Evolutionary conservation across 371 early-diverging fungal genomes (phyloP), one percentile per base, ranked within the genome.

Genomic region (Saksenaea vasiformis): DNA sequence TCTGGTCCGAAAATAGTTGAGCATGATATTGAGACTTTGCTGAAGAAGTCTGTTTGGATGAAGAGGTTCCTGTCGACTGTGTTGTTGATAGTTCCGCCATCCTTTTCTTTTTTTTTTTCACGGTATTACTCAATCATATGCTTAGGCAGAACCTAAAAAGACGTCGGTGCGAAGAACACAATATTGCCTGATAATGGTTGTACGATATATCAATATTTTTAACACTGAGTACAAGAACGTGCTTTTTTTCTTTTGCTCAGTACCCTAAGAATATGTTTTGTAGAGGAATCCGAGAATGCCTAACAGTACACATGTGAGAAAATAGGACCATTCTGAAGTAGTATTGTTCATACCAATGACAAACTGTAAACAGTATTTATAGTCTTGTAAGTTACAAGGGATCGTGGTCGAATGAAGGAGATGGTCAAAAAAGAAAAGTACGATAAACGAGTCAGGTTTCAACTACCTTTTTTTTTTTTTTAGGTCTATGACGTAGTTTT

Each of bases 1-100:
- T 69, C 35, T 76, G 77, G 1, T 72, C 76, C 13, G 78, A 78
- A 63, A 70, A 78, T 13, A 78, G 61, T 34, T 76, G 78, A 34
- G 83, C 83, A 64, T 82, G 80, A 58, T 82, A 79, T 57, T 82
- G 70, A n/a, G 74, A 70, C 17, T 75, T 80, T 7, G 77, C 73
- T 19, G 71, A 70, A 11, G 65, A 58, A 56, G 24, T 37, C 26
- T 59, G n/a, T 43, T 60, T 39, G 27, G 51, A 8, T 47, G 51
- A 22, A 47, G 51, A 47, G 37, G 35, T 56, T 19, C 34, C 31
- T 7, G 57, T 19, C 17, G 51, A 47, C n/a, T 47, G 51, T 0
- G 22, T 22, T 22, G 22, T 47, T 47, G 51, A 47, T 47, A 47
- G 51, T 47, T 47, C 51, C 51, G 51, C 24, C 51, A 47, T 47